Evolutionary conservation across 1,139 yeast species (phyloP).

Genomic region (Arxiozyma telluris): DNA sequence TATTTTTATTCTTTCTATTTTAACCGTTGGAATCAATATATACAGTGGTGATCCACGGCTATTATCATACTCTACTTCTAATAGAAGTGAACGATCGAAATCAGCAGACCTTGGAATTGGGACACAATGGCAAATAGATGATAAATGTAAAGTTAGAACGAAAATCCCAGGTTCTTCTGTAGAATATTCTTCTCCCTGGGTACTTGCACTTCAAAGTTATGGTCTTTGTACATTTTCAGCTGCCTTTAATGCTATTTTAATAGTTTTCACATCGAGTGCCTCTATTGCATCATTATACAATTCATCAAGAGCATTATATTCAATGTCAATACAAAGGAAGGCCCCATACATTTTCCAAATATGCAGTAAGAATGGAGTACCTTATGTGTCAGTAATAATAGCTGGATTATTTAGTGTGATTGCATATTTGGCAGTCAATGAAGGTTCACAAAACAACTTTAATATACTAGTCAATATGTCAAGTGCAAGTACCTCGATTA

Average conservation of each 20-base stretch:
- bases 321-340: constrained; percentile 54
- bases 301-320: constrained; percentile 35
- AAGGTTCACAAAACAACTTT: constrained; percentile 53
- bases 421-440: constrained; percentile 53
- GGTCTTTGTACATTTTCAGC: constrained; percentile 60
- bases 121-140: constrained; percentile 20
- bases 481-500: constrained; percentile 66
- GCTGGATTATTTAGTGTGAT: constrained; percentile 53
- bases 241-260: constrained; percentile 57
- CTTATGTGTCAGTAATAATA: constrained; percentile 58
- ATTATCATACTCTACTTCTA: constrained; percentile 23
- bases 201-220: constrained; percentile 61
- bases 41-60: constrained; percentile 70
- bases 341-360: constrained; percentile 54
- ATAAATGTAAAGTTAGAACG: constrained; percentile 11
- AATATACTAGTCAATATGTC: constrained; percentile 58
- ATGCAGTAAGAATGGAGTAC: constrained; percentile 62
- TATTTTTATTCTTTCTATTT: constrained; percentile 57
- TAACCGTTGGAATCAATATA: constrained; percentile 60
- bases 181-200: constrained; percentile 66
- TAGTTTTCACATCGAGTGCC: constrained; percentile 60
- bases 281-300: constrained; percentile 35
- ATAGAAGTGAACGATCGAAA: constrained; percentile 9
- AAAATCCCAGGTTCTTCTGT: constrained; percentile 18
- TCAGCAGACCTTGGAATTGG: constrained; percentile 14